These are phyloP conservation scores for Cladorrhinum sp. DNA, from an alignment of 2,329 filamentous ascomycete genomes.

Conservation along the genomic window DNA sequence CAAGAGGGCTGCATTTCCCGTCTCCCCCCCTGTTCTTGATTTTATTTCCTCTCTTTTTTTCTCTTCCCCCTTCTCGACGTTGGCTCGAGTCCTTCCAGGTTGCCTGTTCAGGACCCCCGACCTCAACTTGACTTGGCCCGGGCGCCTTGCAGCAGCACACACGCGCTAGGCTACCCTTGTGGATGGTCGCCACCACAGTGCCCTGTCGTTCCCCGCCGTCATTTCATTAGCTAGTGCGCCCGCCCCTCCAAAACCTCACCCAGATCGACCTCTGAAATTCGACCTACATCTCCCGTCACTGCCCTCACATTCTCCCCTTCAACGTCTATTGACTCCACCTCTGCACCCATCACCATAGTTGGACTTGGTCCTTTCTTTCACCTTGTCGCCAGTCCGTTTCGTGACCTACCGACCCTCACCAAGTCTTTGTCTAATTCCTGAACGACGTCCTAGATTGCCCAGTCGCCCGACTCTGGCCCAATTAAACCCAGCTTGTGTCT, in stretches of 20 bases:
- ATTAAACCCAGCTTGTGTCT: constrained; percentile 17
- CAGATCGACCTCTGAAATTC: constrained; percentile 25
- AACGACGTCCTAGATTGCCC: not conserved
- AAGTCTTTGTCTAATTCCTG: not conserved
- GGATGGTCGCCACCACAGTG: constrained; percentile 28
- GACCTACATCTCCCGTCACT: constrained; percentile 14
- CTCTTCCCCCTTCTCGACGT: not conserved
- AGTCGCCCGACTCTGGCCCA: not conserved
- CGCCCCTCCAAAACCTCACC: constrained; percentile 30
- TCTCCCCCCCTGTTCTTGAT: not conserved
- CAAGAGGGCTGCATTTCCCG: constrained; percentile 7
- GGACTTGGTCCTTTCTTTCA: constrained; percentile 7
- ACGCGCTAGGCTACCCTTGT: constrained; percentile 26
- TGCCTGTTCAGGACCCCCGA: constrained; percentile 17
- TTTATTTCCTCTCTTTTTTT: not conserved
- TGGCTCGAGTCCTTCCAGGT: constrained; percentile 22
- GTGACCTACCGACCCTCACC: constrained; percentile 3
- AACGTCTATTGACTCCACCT: constrained; percentile 18
- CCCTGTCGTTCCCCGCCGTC: constrained; percentile 30
- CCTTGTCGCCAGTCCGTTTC: constrained; percentile 6
- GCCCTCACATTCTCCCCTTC: constrained; percentile 16
- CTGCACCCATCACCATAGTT: constrained; percentile 12
- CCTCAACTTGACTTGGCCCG: constrained; percentile 26
- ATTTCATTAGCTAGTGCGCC: constrained; percentile 30
- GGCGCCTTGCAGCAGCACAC: constrained; percentile 24